These are phyloP conservation scores for Pyrenophora graminea DNA, from an alignment of 2,329 filamentous ascomycete species.

Conservation along the genomic window DNA sequence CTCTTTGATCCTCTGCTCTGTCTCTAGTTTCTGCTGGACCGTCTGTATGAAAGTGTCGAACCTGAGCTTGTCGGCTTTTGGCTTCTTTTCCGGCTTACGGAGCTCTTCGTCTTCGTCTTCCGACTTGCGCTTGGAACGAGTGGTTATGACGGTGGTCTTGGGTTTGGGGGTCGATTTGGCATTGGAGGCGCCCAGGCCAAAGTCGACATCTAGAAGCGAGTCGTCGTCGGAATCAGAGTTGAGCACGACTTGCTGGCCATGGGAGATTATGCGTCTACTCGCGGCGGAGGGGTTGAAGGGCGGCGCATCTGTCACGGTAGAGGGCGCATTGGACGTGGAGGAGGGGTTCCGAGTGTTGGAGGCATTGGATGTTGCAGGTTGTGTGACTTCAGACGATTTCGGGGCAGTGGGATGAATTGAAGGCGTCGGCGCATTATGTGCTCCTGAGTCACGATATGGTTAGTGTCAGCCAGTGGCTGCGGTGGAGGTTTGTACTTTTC, in stretches of 20 bases:
- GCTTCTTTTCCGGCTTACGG: conserved; percentile 26
- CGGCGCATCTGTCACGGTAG: conserved; percentile 3
- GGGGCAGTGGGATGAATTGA: neutral
- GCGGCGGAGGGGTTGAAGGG: conserved; percentile 27
- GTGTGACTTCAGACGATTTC: neutral
- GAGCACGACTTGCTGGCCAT: conserved; percentile 57
- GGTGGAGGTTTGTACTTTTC: conserved; percentile 18
- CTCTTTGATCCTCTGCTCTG: conserved; percentile 33
- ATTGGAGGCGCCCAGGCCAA: conserved; percentile 21
- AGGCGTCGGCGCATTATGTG: conserved; percentile 2
- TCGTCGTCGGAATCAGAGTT: conserved; percentile 74
- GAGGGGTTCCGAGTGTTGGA: neutral
- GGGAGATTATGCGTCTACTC: conserved; percentile 59
- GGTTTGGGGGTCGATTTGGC: conserved; percentile 13
- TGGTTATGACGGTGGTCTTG: conserved; percentile 2
- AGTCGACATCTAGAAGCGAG: conserved; percentile 55
- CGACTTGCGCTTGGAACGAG: conserved; percentile 16
- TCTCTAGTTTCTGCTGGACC: conserved; percentile 28
- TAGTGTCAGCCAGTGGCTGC: neutral
- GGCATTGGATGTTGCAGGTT: neutral
- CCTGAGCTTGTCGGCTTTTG: conserved; percentile 18
- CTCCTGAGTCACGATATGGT: conserved; percentile 3
- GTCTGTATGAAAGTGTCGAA: conserved; percentile 31
- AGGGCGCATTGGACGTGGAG: conserved; percentile 10
- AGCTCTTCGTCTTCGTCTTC: conserved; percentile 23